Conservation (phyloP, 2,329 filamentous ascomycete genomes). For the Colletotrichum orchidophilum region DNA sequence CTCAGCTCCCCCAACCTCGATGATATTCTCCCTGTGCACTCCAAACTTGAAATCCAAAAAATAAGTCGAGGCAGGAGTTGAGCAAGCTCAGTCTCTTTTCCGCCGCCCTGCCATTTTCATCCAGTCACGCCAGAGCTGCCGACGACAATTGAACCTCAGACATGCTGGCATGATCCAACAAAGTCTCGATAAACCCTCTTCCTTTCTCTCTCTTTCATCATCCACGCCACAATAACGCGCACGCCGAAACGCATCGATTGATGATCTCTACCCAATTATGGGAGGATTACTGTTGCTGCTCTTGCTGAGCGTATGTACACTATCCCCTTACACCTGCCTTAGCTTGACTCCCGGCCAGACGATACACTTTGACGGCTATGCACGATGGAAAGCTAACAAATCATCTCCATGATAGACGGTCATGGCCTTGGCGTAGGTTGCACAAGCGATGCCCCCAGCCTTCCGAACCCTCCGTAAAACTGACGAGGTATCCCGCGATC, state of each 20-base stretch:
- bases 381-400: constrained; percentile 16
- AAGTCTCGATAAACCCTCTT: constrained; percentile 3
- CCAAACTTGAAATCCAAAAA: not conserved
- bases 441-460: constrained; percentile 23
- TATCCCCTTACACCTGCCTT: not conserved
- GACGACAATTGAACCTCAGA: constrained; percentile 5
- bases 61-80: constrained; percentile 3
- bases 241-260: not conserved
- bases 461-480: constrained; percentile 16
- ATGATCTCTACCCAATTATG: constrained; percentile 41
- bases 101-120: not conserved
- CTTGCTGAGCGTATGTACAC: constrained; percentile 50
- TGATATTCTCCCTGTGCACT: constrained; percentile 27
- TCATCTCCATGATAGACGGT: constrained; percentile 51
- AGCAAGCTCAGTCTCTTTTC: not conserved
- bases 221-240: not conserved
- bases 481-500: constrained; percentile 20
- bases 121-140: not conserved
- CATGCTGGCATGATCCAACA: constrained; percentile 27
- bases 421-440: constrained; percentile 67
- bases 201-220: not conserved
- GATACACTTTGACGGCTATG: not conserved
- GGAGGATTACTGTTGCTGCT: constrained; percentile 51
- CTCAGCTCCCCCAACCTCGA: constrained; percentile 28
- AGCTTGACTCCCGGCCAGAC: constrained; percentile 23